These are phyloP conservation scores for Scutellaria minor DNA, from an alignment of 257 asterid species.

Conservation along the genomic window DNA sequence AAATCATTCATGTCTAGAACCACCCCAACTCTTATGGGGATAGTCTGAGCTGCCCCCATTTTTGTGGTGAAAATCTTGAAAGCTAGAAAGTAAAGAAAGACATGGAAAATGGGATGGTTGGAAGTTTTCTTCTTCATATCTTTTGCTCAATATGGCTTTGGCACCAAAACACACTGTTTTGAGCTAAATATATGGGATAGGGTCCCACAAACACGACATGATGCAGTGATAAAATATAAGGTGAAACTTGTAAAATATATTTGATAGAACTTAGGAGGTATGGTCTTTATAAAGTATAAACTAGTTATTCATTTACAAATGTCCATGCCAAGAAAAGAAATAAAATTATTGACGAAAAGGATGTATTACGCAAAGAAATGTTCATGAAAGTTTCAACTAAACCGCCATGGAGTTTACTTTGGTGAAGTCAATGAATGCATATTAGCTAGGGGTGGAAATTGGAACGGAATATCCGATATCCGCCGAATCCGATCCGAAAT, in stretches of 20 bases:
- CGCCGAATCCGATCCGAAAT: too few species aligned
- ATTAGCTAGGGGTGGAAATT: too few species aligned
- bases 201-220: neutral
- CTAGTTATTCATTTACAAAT: too few species aligned
- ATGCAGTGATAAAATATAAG: too few species aligned
- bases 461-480: too few species aligned
- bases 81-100: neutral
- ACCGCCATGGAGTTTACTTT: neutral
- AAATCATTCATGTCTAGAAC: slow-evolving; percentile 45
- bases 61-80: slow-evolving; percentile 1
- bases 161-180: neutral
- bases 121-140: slow-evolving; percentile 28
- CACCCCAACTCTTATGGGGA: slow-evolving; percentile 49
- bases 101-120: neutral
- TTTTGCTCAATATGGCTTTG: neutral
- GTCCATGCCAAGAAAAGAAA: too few species aligned
- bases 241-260: neutral
- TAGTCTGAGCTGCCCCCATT: slow-evolving; percentile 31
- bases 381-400: too few species aligned
- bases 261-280: too few species aligned
- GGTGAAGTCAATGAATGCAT: neutral
- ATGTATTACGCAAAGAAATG: too few species aligned
- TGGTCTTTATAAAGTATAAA: too few species aligned
- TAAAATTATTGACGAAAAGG: too few species aligned
- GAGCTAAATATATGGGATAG: neutral